Evolutionary conservation across 2,329 filamentous ascomycete species (phyloP).

Genomic region (Endoconidiophora polonica): DNA sequence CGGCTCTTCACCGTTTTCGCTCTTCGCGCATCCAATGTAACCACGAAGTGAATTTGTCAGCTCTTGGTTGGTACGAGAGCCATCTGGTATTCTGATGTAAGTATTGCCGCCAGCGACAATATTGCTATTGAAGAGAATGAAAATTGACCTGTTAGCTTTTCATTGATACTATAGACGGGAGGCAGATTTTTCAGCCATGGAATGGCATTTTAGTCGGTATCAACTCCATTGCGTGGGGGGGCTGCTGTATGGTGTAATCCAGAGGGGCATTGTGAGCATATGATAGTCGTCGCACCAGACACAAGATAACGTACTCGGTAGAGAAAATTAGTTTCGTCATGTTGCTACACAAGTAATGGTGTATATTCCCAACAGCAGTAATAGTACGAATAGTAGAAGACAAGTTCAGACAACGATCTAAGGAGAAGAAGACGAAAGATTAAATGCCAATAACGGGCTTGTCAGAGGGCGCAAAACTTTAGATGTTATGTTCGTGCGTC

Average conservation of each 20-base stretch:
- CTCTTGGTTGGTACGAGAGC: slow-evolving; percentile 80
- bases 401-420: not conserved
- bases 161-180: not conserved
- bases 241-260: not conserved
- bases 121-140: slow-evolving; percentile 30
- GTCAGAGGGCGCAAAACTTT: too few species aligned
- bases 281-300: not conserved
- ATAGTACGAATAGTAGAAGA: not conserved
- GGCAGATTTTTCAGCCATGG: not conserved
- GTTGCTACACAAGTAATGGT: not conserved
- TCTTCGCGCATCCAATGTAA: slow-evolving; percentile 62
- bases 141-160: slow-evolving; percentile 12
- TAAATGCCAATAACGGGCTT: too few species aligned
- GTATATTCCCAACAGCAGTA: not conserved
- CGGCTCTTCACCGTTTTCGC: slow-evolving; percentile 24
- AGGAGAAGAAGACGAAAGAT: not conserved
- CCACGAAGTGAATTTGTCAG: slow-evolving; percentile 73
- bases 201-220: too few species aligned
- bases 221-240: not conserved
- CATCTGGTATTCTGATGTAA: slow-evolving; percentile 62
- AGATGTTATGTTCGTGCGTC: too few species aligned
- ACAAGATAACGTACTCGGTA: slow-evolving; percentile 45
- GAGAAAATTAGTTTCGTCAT: slow-evolving; percentile 70
- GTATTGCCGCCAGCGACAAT: slow-evolving; percentile 73
- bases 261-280: not conserved